Base-by-base conservation (phyloP, 225 moss, liverwort and hornwort species). In the Pseudoscleropodium purum region DNA sequence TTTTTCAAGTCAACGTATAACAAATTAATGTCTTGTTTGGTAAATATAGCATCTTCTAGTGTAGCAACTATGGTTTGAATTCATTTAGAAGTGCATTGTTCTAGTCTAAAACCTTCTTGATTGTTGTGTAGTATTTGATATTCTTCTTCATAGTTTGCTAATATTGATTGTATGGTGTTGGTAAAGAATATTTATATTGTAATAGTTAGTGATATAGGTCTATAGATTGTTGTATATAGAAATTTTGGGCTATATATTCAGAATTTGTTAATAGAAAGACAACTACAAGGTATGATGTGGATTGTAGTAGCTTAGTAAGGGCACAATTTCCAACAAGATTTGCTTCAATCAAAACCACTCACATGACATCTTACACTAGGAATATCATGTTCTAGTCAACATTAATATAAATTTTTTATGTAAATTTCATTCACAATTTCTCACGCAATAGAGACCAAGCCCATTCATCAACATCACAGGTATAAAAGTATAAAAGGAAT, bases 11-110 rank as follows among this genome's bases (percentile, higher is more conserved):
- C 8, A 51, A 51, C 8, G 0, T 21, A 14, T 9, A 52, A 21
- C 14, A 52, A 52, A 34, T 12, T 34, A 33, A 34, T 36, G 14
- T 36, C 12, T 36, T 52, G 8, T 15, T 77, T 77, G 15, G 15
- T 36, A 77, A 52, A 52, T 8, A 7, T 3, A 9, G 8, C 33
- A 45, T 74, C 21, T 20, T 33, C 8, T 51, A 7, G 2, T 11
- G 0, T 1, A 51, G 2, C 3, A 5, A 7, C 12, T 49, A 33
- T 51, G 1, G 8, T 21, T 77, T 77, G 7, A 52, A 23, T 77
- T 23, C 3, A 3, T 77, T 0, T 20, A 33, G 1, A 31, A 20
- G 7, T 49, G 0, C 13, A 23, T 52, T 1, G 0, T 52, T 36
- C 0, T 23, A 34, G 5, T 34, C 15, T 9, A 9, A 20, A 54